Conservation (phyloP, 2,329 filamentous ascomycete genomes). For the Colletotrichum graminicola region DNA sequence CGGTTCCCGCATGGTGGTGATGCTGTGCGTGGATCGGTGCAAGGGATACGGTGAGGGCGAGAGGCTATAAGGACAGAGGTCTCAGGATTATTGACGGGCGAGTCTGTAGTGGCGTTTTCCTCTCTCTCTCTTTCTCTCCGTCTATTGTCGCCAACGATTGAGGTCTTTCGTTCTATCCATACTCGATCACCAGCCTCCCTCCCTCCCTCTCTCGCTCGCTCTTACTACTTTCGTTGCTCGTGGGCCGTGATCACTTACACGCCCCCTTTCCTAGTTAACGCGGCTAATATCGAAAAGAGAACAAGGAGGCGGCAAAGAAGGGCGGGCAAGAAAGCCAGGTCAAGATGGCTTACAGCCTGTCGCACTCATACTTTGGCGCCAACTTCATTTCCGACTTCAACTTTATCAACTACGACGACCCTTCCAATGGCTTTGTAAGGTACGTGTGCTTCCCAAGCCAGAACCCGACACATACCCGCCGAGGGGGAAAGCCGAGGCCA, state of each 20-base stretch:
- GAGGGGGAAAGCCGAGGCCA: too few species aligned
- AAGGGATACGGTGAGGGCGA: constrained; percentile 27
- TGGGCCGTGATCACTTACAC: constrained; percentile 5
- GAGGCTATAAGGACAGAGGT: constrained; percentile 29
- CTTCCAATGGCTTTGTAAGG: constrained; percentile 75
- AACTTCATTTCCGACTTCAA: constrained; percentile 62
- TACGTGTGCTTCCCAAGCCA: constrained; percentile 58
- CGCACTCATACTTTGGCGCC: constrained; percentile 57
- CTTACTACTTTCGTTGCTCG: background rate
- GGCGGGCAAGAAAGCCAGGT: background rate
- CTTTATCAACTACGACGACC: constrained; percentile 67
- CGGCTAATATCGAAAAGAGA: background rate
- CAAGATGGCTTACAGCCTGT: constrained; percentile 54
- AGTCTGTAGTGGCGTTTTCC: background rate
- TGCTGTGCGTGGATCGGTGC: constrained; percentile 24
- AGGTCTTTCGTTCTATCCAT: constrained; percentile 30
- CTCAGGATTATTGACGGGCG: background rate
- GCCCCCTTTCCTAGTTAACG: background rate
- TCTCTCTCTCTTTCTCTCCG: constrained; percentile 24
- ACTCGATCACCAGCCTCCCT: background rate
- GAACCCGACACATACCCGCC: background rate
- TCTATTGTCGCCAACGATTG: background rate
- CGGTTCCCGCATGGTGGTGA: constrained; percentile 9
- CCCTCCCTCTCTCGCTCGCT: background rate
- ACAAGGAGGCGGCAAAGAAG: background rate